A percentile compares a stretch with the other conserved stretches of the same genome.
These are phyloP conservation scores for Phalaenopsis hybrid DNA, from an alignment of 116 monocot species.

Conservation along the genomic window DNA sequence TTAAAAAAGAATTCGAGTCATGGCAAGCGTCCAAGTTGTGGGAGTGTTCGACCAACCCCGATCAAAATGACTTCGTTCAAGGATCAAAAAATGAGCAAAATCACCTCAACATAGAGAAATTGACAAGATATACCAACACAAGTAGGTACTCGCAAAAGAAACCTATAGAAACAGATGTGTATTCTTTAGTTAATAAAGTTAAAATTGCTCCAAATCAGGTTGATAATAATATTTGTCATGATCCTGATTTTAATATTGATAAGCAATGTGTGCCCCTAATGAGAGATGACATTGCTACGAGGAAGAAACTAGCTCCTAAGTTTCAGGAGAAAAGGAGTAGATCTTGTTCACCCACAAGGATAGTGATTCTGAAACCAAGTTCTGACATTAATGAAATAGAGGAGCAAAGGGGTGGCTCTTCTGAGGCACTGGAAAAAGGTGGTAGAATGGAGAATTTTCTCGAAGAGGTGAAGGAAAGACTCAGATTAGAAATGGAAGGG, in stretches of 20 bases:
- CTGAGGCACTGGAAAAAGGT: constrained; percentile 31
- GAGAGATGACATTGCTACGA: constrained; percentile 5
- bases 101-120: constrained; percentile 34
- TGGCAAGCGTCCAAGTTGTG: constrained; percentile 58
- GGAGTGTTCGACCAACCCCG: constrained; percentile 30
- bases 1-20: constrained; percentile 84
- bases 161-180: constrained; percentile 7
- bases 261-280: background rate
- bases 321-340: constrained; percentile 21
- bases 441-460: constrained; percentile 57
- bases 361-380: constrained; percentile 68
- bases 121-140: constrained; percentile 10
- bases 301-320: constrained; percentile 10
- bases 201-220: constrained; percentile 1
- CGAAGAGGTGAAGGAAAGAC: constrained; percentile 77
- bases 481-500: constrained; percentile 52
- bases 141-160: constrained; percentile 14
- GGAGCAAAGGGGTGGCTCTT: constrained; percentile 31
- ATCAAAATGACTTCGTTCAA: background rate
- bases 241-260: background rate
- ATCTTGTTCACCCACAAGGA: constrained; percentile 52
- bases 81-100: constrained; percentile 15
- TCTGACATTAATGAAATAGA: constrained; percentile 31
- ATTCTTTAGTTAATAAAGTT: constrained; percentile 14
- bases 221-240: background rate